Conservation (phyloP, 352 stramenopile species). For the Globisporangium alternatum region DNA sequence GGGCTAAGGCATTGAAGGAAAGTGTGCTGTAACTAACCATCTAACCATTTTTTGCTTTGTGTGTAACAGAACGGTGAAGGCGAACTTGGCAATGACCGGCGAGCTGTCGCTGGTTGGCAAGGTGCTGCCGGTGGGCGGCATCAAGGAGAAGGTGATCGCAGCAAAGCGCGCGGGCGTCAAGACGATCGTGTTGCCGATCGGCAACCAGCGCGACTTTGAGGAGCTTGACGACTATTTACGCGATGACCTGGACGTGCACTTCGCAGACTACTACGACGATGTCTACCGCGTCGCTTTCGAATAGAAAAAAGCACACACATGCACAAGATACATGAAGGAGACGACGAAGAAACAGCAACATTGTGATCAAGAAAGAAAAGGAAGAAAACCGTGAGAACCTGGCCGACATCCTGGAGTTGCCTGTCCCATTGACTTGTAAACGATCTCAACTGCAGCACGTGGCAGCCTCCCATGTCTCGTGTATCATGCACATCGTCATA, state of each 20-base stretch:
- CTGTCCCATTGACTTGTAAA: not conserved
- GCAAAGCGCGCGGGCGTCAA: conserved; percentile 94
- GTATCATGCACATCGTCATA: not conserved
- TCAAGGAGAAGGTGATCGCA: conserved; percentile 99
- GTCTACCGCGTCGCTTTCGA: conserved; percentile 95
- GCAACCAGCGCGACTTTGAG: conserved; percentile 97
- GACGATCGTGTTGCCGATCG: conserved; percentile 92
- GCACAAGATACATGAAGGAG: not conserved
- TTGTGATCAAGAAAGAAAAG: conserved; percentile 2
- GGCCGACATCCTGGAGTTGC: not conserved
- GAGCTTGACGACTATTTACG: conserved; percentile 96
- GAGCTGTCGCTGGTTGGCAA: conserved; percentile 97
- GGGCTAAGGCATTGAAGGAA: not conserved
- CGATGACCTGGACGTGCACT: conserved; percentile 95
- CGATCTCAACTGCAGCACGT: not conserved
- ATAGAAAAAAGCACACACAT: conserved; percentile 19
- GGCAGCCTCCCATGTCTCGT: not conserved
- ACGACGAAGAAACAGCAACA: not conserved
- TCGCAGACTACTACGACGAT: conserved; percentile 96
- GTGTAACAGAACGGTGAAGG: conserved; percentile 78
- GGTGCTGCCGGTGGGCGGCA: conserved; percentile 98
- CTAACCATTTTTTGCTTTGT: not conserved
- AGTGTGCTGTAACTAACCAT: not conserved
- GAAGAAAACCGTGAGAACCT: not conserved
- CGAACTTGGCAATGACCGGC: conserved; percentile 98